Base-by-base conservation (phyloP, 2,329 filamentous ascomycete genomes). In the Aspergillus unguis region DNA sequence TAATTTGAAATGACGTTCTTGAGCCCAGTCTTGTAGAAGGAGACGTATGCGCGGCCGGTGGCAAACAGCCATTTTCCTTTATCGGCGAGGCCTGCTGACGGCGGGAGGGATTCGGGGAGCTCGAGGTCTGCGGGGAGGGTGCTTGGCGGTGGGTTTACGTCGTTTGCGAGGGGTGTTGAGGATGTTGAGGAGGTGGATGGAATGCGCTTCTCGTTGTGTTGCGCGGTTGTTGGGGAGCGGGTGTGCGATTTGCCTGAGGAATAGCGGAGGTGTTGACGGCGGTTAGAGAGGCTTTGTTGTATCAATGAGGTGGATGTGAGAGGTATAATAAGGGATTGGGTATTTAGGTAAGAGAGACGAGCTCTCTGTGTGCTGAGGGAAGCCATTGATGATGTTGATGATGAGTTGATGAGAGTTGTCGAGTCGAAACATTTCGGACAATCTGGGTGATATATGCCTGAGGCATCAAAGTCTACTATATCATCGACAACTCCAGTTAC, bases 11-110 rank as follows among this genome's bases (percentile, higher is more conserved):
- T 85, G 47, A 95, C 85, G 62, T 87, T 84, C 65, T 85, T 85
- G 31, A 96, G 73, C 17, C 92, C 92, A 1, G 83, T 80, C 73
- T 94, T 95, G 83, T 96, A 97, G 80, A 97, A 97, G 33, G 72
- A 72, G 7, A 87, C 70, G 71, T 95, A 96, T 47, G 87, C 84
- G 68, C 87, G 87, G 57, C 90, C 92, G 28, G 85, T 74, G 40
- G 71, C 70, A 44, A 71, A 45, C 57, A 64, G 64, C 54, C 68
- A 66, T 45, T 66, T 66, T 6, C 69, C 47, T 52, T 67, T 67
- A 26, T 58, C 60, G n/a, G 50, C 37, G 50, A 81, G 66, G 23
- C 74, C 65, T 28, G 80, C 68, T 6, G 71, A 64, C 23, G 77
- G 65, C 2, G 51, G n/a, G 17, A 76, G 68, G 48, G 83, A 79